Base-by-base conservation (phyloP, 495 filamentous ascomycete species). In the Daldinia caldariorum region DNA sequence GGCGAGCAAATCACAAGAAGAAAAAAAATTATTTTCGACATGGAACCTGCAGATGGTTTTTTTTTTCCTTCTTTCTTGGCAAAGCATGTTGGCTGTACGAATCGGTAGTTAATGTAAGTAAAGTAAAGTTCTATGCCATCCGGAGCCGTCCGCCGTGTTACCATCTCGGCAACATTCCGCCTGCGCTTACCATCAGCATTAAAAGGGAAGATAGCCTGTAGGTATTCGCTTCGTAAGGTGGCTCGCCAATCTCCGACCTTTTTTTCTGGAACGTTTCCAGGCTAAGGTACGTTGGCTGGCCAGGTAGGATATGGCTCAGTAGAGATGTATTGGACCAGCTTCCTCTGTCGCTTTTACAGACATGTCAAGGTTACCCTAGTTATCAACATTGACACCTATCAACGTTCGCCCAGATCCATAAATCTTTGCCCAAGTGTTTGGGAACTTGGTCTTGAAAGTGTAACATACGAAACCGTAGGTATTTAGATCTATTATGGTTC, bases 251-350 rank as follows among this genome's bases (percentile, higher is more conserved):
- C 3, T 26, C 26, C 3, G 26, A 26, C 1, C 9, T 35, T n/a
- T 22, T 12, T 22, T 66, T 66, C 35, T 67, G 9, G 63, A 67
- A 67, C 16, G 12, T 8, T 67, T 67, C 63, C 14, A 55, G 56
- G 53, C 34, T 35, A 10, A 26, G 3, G 26, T 26, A 26, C 1
- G 26, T 3, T 26, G 3, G 26, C 26, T 26, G 26, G 3, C 26
- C 26, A 66, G 18, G 35, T 50, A 50, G 47, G 47, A 55, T 56
- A 37, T 35, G 4, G 32, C 7, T 14, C 13, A 10, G 16, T n/a
- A 56, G 53, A 8, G 13, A 37, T 56, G 7, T n/a, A 13, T 29
- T n/a, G 6, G 26, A 37, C 31, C n/a, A 37, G 20, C 3, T 56
- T 18, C 9, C 9, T 13, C 31, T 26, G 26, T 37, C 31, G 12